These are phyloP conservation scores for Xenoacremonium recifei DNA, from an alignment of 2,329 filamentous ascomycete genomes.

Conservation along the genomic window DNA sequence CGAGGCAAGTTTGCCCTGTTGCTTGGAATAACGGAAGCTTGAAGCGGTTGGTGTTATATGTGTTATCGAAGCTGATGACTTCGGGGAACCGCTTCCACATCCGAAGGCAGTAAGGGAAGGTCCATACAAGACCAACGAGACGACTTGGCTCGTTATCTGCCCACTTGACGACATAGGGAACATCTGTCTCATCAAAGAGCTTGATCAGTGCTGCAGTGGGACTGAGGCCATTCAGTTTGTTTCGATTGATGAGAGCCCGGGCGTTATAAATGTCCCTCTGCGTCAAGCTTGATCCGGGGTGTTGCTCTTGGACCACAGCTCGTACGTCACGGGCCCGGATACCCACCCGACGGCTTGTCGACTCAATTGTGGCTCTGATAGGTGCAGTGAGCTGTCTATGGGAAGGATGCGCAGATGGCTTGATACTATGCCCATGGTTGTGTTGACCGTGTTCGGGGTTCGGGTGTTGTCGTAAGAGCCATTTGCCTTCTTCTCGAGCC, in stretches of 20 bases:
- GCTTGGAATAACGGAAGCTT: too few species aligned
- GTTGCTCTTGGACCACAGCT: slow-evolving; percentile 10
- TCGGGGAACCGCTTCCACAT: slow-evolving; percentile 15
- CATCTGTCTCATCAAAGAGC: slow-evolving; percentile 12
- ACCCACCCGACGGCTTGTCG: too few species aligned
- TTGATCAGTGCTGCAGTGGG: slow-evolving; percentile 16
- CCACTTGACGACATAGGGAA: slow-evolving; percentile 17
- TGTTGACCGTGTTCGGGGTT: too few species aligned
- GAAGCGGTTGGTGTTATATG: too few species aligned
- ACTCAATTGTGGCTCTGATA: too few species aligned
- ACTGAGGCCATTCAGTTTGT: slow-evolving; percentile 11
- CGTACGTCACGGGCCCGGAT: slow-evolving; percentile 13
- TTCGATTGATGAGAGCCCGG: slow-evolving; percentile 7
- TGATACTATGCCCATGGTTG: too few species aligned
- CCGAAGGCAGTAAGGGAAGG: slow-evolving; percentile 10
- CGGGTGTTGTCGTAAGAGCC: too few species aligned
- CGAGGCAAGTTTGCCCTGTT: slow-evolving; percentile 5
- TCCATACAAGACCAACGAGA: slow-evolving; percentile 14
- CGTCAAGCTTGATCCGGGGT: slow-evolving; percentile 6
- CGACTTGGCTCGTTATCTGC: slow-evolving; percentile 8
- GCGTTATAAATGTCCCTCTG: slow-evolving; percentile 16
- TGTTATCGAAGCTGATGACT: too few species aligned
- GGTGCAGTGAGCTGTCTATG: too few species aligned
- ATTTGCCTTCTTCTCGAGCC: too few species aligned
- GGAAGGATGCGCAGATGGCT: too few species aligned